These are phyloP conservation scores for Neurospora sp. DNA, from an alignment of 495 filamentous ascomycete species.

Conservation along the genomic window DNA sequence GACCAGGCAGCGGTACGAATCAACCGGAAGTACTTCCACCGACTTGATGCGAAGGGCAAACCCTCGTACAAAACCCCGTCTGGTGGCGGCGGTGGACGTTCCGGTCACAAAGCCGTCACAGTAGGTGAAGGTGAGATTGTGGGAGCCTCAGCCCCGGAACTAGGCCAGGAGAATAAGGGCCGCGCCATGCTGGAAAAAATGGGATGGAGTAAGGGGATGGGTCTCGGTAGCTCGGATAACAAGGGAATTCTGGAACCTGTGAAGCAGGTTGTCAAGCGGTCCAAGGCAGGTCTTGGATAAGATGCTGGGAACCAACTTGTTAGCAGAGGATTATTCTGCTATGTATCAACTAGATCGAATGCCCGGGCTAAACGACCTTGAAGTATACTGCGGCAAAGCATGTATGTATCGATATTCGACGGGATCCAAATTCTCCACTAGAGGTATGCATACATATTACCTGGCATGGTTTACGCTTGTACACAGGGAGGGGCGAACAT, in stretches of 20 bases:
- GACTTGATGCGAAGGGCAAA: constrained; percentile 32
- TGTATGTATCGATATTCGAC: not conserved
- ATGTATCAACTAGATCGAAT: not conserved
- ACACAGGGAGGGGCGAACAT: not conserved
- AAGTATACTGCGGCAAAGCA: not conserved
- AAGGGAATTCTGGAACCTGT: constrained; percentile 84
- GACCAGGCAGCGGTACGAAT: constrained; percentile 30
- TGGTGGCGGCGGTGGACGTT: constrained; percentile 16
- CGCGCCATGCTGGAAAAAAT: constrained; percentile 91
- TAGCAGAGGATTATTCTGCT: not conserved
- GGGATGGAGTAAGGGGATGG: constrained; percentile 88
- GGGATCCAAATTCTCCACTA: not conserved
- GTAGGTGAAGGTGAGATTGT: constrained; percentile 87
- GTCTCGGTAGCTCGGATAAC: constrained; percentile 72
- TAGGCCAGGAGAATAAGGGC: constrained; percentile 75
- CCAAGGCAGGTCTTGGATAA: constrained; percentile 76
- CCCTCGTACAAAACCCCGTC: constrained; percentile 8
- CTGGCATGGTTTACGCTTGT: not conserved
- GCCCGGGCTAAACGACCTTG: not conserved
- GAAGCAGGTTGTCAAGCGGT: constrained; percentile 75
- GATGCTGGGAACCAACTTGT: not conserved
- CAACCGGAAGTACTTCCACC: constrained; percentile 38
- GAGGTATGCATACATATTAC: not conserved
- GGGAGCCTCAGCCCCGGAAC: constrained; percentile 71
- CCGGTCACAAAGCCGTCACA: constrained; percentile 31